Conservation (phyloP, 495 filamentous ascomycete genomes). For the Tuber calosporum region DNA sequence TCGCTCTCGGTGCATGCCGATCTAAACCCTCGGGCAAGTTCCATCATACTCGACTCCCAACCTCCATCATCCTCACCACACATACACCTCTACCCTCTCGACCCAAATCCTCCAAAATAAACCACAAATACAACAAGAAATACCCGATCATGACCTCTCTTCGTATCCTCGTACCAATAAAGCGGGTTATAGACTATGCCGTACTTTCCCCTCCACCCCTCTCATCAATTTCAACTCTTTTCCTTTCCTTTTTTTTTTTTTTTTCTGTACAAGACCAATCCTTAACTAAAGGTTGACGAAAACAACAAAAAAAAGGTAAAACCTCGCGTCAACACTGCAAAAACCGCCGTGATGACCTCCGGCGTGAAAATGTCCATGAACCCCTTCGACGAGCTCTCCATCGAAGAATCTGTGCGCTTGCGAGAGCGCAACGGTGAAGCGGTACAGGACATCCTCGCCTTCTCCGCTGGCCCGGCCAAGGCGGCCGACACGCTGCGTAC, state of each 20-base stretch:
- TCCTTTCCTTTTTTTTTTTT: no score
- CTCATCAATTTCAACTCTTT: background rate
- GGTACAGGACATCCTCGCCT: constrained; percentile 83
- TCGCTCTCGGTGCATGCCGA: constrained; percentile 4
- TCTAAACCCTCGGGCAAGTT: background rate
- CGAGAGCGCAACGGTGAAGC: constrained; percentile 62
- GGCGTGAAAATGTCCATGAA: constrained; percentile 97
- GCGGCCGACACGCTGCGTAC: constrained; percentile 79
- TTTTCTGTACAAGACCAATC: background rate
- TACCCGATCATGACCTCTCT: constrained; percentile 63
- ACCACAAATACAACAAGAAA: background rate
- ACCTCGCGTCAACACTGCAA: constrained; percentile 92
- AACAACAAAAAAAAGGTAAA: constrained; percentile 61
- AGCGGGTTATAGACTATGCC: constrained; percentile 98
- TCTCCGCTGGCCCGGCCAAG: constrained; percentile 82
- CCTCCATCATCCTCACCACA: background rate
- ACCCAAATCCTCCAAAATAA: background rate
- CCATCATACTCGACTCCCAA: background rate
- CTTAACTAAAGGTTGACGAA: constrained; percentile 1
- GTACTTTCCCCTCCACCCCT: constrained; percentile 51
- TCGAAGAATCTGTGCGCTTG: constrained; percentile 90
- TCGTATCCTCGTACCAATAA: constrained; percentile 89
- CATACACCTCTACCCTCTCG: background rate
- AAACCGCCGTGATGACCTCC: constrained; percentile 83
- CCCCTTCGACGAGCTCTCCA: constrained; percentile 95